Percentiles rank a stretch among this genome's conserved stretches.
phyloP scores from a whole-genome alignment of 371 early-diverging fungal species.

The Mortierella sp. region DNA sequence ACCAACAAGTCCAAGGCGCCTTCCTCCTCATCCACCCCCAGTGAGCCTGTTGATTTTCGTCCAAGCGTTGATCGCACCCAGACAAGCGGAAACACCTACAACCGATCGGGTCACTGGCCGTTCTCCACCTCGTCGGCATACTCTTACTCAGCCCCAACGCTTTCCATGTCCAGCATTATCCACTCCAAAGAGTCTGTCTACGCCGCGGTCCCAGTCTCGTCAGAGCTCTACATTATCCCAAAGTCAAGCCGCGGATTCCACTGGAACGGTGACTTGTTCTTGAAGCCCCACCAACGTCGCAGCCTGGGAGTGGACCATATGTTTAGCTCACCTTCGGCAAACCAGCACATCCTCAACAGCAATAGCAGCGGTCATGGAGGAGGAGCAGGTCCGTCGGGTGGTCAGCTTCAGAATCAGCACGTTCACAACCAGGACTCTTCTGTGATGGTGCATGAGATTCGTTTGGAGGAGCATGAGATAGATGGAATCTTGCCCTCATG shows the following conservation, averaged over 20 bases:
- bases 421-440: conserved; percentile 34
- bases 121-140: conserved; percentile 17
- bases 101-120: conserved; percentile 18
- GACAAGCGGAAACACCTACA: not conserved
- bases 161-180: conserved; percentile 29
- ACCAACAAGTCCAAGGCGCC: not conserved
- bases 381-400: conserved; percentile 12
- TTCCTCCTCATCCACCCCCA: not conserved
- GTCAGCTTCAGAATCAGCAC: conserved; percentile 24
- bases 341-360: not conserved
- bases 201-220: conserved; percentile 47
- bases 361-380: conserved; percentile 16
- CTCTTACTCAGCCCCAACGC: conserved; percentile 3
- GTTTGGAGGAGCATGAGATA: conserved; percentile 44
- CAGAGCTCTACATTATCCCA: conserved; percentile 53
- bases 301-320: conserved; percentile 47
- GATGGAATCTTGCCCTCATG: conserved; percentile 48
- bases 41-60: not conserved
- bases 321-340: conserved; percentile 12
- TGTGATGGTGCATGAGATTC: conserved; percentile 50
- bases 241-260: conserved; percentile 51
- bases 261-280: conserved; percentile 55
- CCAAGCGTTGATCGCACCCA: conserved; percentile 7
- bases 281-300: conserved; percentile 56
- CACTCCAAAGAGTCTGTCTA: conserved; percentile 48